Conservation (phyloP, 176 grass and related monocot genomes). For the Aegilops bicornis region DNA sequence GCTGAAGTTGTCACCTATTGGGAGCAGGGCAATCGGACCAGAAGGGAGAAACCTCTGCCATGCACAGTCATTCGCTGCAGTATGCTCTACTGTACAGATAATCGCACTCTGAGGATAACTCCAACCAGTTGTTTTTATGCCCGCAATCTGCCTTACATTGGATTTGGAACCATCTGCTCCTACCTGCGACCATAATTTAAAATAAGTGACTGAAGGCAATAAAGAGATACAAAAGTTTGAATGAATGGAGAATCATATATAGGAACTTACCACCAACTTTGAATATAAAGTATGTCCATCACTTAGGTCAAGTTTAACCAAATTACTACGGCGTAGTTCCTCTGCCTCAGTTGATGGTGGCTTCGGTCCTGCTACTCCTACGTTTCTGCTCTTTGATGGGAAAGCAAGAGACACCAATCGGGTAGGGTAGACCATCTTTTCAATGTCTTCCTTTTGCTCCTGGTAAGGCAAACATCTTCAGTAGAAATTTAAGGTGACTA, state of each 20-base stretch:
- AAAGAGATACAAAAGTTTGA: background rate
- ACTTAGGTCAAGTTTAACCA: constrained; percentile 74
- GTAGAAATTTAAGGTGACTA: constrained; percentile 1
- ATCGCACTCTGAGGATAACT: constrained; percentile 77
- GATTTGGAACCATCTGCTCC: constrained; percentile 95
- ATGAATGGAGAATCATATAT: constrained; percentile 9
- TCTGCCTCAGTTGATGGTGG: constrained; percentile 32
- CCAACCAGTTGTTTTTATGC: constrained; percentile 85
- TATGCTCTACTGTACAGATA: constrained; percentile 92
- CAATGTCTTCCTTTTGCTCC: constrained; percentile 58
- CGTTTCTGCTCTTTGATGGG: constrained; percentile 34
- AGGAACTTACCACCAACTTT: constrained; percentile 86
- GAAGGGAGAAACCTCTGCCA: constrained; percentile 97
- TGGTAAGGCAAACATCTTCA: constrained; percentile 16
- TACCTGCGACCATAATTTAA: constrained; percentile 49
- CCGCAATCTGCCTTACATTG: constrained; percentile 70
- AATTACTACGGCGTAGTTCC: constrained; percentile 44
- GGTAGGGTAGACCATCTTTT: constrained; percentile 62
- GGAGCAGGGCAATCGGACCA: constrained; percentile 84
- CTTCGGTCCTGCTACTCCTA: constrained; percentile 16
- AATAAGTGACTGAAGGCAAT: constrained; percentile 16
- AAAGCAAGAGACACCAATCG: constrained; percentile 70
- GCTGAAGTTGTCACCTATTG: constrained; percentile 81
- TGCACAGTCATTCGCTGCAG: constrained; percentile 56
- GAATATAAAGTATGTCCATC: constrained; percentile 72